Percentiles rank a stretch among this genome's conserved stretches.
phyloP scores from a whole-genome alignment of 768 basidiomycete species.

The Mycena albidolilacea region DNA sequence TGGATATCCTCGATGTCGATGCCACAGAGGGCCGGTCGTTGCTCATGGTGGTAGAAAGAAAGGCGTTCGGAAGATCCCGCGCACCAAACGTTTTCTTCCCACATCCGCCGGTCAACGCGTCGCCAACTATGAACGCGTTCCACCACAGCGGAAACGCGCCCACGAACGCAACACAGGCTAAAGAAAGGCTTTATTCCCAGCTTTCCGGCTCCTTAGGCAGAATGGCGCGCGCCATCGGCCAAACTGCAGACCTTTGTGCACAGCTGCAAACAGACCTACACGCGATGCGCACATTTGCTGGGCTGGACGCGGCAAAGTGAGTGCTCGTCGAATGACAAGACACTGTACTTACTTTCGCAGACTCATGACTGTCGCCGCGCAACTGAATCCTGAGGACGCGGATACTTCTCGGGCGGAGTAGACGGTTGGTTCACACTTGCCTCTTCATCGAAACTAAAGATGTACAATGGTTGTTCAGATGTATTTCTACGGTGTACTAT shows the following conservation, averaged over 20 bases:
- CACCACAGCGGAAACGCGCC: slow-evolving; percentile 49
- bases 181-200: slow-evolving; percentile 86
- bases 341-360: slow-evolving; percentile 43
- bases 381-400: slow-evolving; percentile 53
- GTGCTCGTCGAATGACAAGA: slow-evolving; percentile 41
- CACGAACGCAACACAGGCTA: slow-evolving; percentile 80
- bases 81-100: not conserved
- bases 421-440: not conserved
- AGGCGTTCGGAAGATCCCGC: not conserved
- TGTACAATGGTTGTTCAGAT: no score
- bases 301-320: slow-evolving; percentile 87
- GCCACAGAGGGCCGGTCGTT: not conserved
- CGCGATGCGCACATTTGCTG: slow-evolving; percentile 85
- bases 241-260: slow-evolving; percentile 85
- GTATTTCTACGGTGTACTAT: no score
- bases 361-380: slow-evolving; percentile 66
- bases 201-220: slow-evolving; percentile 77
- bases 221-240: slow-evolving; percentile 76
- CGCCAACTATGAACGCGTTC: slow-evolving; percentile 29
- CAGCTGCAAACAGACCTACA: slow-evolving; percentile 82
- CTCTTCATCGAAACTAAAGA: not conserved
- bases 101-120: not conserved
- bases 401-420: slow-evolving; percentile 8
- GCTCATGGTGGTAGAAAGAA: not conserved
- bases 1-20: not conserved